phyloP scores from a whole-genome alignment of 495 filamentous ascomycete species.

The Venustampulla echinocandica region DNA sequence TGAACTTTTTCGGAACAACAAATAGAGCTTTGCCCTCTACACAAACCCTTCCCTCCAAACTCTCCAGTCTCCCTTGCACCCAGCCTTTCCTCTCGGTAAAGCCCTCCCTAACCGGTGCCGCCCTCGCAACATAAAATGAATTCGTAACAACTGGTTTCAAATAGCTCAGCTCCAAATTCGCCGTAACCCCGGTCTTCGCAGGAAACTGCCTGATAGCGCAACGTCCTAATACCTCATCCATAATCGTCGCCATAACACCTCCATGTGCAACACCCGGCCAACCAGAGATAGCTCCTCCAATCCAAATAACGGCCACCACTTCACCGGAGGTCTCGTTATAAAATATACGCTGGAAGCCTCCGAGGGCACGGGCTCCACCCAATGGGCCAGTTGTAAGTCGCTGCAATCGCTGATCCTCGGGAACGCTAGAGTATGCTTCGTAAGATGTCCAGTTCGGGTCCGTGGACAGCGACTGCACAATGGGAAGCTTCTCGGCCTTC shows the following conservation, averaged over 20 bases:
- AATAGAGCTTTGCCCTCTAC: slow-evolving; percentile 54
- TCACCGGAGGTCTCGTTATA: slow-evolving; percentile 33
- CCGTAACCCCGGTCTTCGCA: slow-evolving; percentile 44
- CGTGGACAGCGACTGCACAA: slow-evolving; percentile 43
- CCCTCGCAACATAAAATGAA: slow-evolving; percentile 56
- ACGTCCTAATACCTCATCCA: slow-evolving; percentile 57
- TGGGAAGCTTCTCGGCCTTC: slow-evolving; percentile 35
- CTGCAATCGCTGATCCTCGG: slow-evolving; percentile 26
- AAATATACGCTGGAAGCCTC: slow-evolving; percentile 42
- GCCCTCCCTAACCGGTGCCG: slow-evolving; percentile 28
- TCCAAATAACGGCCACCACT: slow-evolving; percentile 45
- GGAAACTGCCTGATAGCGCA: slow-evolving; percentile 37
- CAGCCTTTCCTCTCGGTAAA: slow-evolving; percentile 56
- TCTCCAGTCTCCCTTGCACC: slow-evolving; percentile 47
- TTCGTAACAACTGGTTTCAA: slow-evolving; percentile 45
- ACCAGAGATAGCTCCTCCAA: slow-evolving; percentile 54
- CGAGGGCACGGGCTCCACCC: slow-evolving; percentile 33
- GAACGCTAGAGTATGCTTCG: slow-evolving; percentile 46
- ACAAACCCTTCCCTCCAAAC: slow-evolving; percentile 40
- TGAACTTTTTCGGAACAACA: slow-evolving; percentile 34
- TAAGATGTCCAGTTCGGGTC: slow-evolving; percentile 46
- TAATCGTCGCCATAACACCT: slow-evolving; percentile 58
- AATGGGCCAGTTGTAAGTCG: slow-evolving; percentile 35
- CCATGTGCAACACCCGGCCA: slow-evolving; percentile 77
- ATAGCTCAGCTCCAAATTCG: slow-evolving; percentile 58